These are phyloP conservation scores for Lunularia cruciata DNA, from an alignment of 225 moss, liverwort and hornwort genomes.

Conservation along the genomic window DNA sequence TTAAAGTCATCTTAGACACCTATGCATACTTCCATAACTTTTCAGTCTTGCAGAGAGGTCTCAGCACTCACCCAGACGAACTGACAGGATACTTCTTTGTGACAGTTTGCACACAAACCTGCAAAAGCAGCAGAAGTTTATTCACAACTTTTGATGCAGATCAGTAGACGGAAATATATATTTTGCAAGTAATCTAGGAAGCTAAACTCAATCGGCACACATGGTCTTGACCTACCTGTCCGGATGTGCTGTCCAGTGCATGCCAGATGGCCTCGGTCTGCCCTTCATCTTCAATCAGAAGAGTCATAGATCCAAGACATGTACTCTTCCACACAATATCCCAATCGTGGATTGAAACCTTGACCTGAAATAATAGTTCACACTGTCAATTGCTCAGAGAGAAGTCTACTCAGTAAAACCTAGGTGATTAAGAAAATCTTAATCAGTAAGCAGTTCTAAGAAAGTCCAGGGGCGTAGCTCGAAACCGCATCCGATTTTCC, in stretches of 20 bases:
- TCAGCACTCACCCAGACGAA: conserved; percentile 55
- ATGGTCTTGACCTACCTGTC: conserved; percentile 53
- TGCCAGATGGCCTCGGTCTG: conserved; percentile 83
- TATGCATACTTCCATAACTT: neutral
- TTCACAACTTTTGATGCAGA: neutral
- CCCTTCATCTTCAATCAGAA: conserved; percentile 68
- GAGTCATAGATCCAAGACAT: conserved; percentile 66
- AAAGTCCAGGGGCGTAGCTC: too few species aligned
- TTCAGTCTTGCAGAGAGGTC: conserved; percentile 4
- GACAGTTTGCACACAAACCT: conserved; percentile 79
- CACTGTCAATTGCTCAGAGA: too few species aligned
- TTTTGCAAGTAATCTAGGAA: neutral
- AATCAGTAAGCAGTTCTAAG: too few species aligned
- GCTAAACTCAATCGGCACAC: neutral
- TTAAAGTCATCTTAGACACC: neutral
- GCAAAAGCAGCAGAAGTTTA: conserved; percentile 21
- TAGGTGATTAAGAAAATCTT: too few species aligned
- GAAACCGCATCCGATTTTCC: too few species aligned
- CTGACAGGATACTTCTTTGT: conserved; percentile 70
- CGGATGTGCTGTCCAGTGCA: conserved; percentile 62
- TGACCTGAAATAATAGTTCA: conserved; percentile 51
- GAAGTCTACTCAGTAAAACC: too few species aligned
- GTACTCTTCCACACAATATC: conserved; percentile 91
- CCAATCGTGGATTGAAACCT: conserved; percentile 83
- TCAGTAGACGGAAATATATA: neutral